Evolutionary conservation across 192 early-diverging fungal species (phyloP).

Genomic region (Dispira simplex): DNA sequence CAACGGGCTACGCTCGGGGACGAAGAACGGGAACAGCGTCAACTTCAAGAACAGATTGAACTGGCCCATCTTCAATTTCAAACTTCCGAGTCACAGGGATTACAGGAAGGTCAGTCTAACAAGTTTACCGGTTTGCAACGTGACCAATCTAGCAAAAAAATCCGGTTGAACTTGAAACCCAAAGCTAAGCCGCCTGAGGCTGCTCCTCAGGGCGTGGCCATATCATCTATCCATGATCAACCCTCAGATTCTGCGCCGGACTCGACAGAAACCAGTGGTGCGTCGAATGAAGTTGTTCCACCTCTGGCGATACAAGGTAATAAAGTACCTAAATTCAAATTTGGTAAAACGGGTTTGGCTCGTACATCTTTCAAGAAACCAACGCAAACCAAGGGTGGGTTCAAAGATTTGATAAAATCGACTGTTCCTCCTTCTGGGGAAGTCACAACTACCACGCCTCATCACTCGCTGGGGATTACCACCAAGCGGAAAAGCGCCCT

Average conservation of each 20-base stretch:
- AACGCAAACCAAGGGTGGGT: neutral
- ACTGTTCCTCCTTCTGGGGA: neutral
- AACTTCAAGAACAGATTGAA: slow-evolving; percentile 74
- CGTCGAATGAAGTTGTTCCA: slow-evolving; percentile 15
- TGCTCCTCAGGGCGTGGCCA: no score
- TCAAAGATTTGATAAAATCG: slow-evolving; percentile 1
- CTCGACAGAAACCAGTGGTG: slow-evolving; percentile 5
- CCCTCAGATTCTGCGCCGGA: neutral
- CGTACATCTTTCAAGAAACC: neutral
- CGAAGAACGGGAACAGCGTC: slow-evolving; percentile 63
- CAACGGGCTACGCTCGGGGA: slow-evolving; percentile 71
- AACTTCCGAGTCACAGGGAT: slow-evolving; percentile 11
- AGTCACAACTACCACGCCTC: neutral
- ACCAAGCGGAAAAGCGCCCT: slow-evolving; percentile 10
- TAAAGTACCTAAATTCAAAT: slow-evolving; percentile 12
- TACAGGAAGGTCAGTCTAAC: slow-evolving; percentile 9
- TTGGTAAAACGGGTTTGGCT: neutral
- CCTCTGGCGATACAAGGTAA: slow-evolving; percentile 12
- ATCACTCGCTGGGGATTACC: neutral
- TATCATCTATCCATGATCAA: neutral
- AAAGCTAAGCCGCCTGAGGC: slow-evolving; percentile 21
- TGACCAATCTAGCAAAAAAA: slow-evolving; percentile 43
- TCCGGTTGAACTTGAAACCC: slow-evolving; percentile 50
- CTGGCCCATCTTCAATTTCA: slow-evolving; percentile 40
- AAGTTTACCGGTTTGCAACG: slow-evolving; percentile 43